phyloP scores from a whole-genome alignment of 1,139 yeast species.

The Yamadazyma dendronema region DNA sequence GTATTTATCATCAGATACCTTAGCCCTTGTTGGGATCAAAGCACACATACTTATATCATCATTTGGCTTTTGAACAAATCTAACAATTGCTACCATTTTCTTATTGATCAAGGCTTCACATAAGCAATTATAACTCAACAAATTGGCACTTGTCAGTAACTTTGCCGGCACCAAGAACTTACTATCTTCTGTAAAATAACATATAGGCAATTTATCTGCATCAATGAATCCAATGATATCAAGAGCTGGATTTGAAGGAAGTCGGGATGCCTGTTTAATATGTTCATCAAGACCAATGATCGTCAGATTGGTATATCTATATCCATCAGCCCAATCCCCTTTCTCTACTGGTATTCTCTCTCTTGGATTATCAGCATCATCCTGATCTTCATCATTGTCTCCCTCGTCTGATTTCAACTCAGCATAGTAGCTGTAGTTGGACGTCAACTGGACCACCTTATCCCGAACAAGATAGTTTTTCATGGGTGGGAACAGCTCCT shows the following conservation, averaged over 20 bases:
- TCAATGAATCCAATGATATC: conserved; percentile 66
- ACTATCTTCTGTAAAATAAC: conserved; percentile 59
- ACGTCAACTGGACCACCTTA: conserved; percentile 15
- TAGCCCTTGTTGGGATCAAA: conserved; percentile 47
- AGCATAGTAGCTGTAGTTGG: conserved; percentile 11
- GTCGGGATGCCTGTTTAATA: conserved; percentile 41
- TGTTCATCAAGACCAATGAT: conserved; percentile 37
- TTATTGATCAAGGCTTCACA: conserved; percentile 52
- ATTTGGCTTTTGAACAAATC: conserved; percentile 54
- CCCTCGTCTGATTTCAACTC: conserved; percentile 20
- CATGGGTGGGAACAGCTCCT: conserved; percentile 34
- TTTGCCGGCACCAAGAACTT: conserved; percentile 51
- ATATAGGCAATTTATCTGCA: conserved; percentile 48
- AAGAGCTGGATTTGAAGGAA: conserved; percentile 47
- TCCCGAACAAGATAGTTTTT: conserved; percentile 29
- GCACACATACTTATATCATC: conserved; percentile 57
- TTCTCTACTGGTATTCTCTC: conserved; percentile 18
- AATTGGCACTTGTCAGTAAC: conserved; percentile 32
- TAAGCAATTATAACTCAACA: conserved; percentile 49
- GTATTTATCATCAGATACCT: conserved; percentile 13
- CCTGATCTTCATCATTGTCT: conserved; percentile 18
- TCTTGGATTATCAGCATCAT: conserved; percentile 19
- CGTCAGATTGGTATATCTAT: conserved; percentile 61
- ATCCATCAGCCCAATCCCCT: conserved; percentile 47
- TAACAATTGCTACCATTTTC: conserved; percentile 54